Base-by-base conservation (phyloP, 2,329 filamentous ascomycete genomes). In the Penicillium digitatum region DNA sequence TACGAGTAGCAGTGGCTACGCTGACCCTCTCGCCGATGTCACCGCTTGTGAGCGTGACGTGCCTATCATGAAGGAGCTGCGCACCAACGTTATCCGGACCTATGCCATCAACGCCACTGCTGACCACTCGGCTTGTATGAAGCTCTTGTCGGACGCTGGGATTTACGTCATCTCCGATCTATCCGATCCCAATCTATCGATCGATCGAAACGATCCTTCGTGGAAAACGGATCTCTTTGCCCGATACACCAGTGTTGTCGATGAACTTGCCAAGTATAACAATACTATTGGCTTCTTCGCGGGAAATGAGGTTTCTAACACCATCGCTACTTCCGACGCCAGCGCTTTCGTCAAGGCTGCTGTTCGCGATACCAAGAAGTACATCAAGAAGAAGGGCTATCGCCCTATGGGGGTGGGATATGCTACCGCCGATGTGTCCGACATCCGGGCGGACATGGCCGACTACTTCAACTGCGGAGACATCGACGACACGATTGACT, bases 221-320 rank as follows among this genome's bases (percentile, higher is more conserved):
- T 96, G 93, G 93, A 84, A 89, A 70, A 82, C 85, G 45, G 80
- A 81, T 5, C 81, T 96, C 44, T 95, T 86, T 76, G 69, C 79
- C 37, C 88, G 89, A 58, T 96, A 96, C 81, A 89, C 85, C 53
- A 76, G 76, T 24, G 93, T 97, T 56, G 79, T 97, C 56, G 91
- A 96, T 69, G 81, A 83, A 62, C 78, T 97, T 66, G 79, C 82
- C 59, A 79, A 88, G 71, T 96, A 95, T 81, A 82, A 83, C 75
- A 97, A 97, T 78, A 86, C 88, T 44, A 84, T 97, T 59, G 93
- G 92, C 66, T 97, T 96, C 86, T 96, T 97, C 73, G 92, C 91
- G 63, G 93, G 93, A 71, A 96, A 97, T 77, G 93, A 96, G 78
- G 92, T 96, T 61, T 88, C 90, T 66, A 95, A 95, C 80, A 83